Conservation (phyloP, 169 alveolate species). For the Babesia microti region DNA sequence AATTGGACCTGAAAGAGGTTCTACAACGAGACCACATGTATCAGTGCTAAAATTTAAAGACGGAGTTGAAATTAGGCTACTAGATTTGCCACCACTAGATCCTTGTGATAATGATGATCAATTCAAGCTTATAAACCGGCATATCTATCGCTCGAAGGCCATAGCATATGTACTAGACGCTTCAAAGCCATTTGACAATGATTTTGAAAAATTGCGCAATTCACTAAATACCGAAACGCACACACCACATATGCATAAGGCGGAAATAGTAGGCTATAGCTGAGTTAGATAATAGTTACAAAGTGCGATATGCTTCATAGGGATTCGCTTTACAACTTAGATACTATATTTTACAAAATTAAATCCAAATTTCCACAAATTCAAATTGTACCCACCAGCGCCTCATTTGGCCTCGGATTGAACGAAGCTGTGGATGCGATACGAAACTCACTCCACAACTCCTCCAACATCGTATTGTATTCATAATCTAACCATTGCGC, state of each 20-base stretch:
- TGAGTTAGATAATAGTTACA: conserved; percentile 51
- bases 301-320: conserved; percentile 68
- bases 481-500: too few relatives aligned
- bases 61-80: conserved; percentile 55
- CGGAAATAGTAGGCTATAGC: conserved; percentile 20
- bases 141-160: conserved; percentile 52
- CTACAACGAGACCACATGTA: conserved; percentile 63
- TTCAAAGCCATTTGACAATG: conserved; percentile 13
- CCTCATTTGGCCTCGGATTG: conserved; percentile 65
- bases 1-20: conserved; percentile 56
- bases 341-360: conserved; percentile 53
- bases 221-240: conserved; percentile 8
- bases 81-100: conserved; percentile 56
- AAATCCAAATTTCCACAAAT: conserved; percentile 43
- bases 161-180: conserved; percentile 56
- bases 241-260: conserved; percentile 19
- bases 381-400: conserved; percentile 60
- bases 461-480: too few relatives aligned
- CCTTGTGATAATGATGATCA: conserved; percentile 24
- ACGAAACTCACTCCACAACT: too few relatives aligned
- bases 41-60: conserved; percentile 57
- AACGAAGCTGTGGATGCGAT: conserved; percentile 26
- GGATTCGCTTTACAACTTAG: conserved; percentile 55
- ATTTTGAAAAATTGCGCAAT: conserved; percentile 5
- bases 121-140: conserved; percentile 42